Evolutionary conservation across 2,329 filamentous ascomycete species (phyloP).

Genomic region (Davidsoniella virescens): DNA sequence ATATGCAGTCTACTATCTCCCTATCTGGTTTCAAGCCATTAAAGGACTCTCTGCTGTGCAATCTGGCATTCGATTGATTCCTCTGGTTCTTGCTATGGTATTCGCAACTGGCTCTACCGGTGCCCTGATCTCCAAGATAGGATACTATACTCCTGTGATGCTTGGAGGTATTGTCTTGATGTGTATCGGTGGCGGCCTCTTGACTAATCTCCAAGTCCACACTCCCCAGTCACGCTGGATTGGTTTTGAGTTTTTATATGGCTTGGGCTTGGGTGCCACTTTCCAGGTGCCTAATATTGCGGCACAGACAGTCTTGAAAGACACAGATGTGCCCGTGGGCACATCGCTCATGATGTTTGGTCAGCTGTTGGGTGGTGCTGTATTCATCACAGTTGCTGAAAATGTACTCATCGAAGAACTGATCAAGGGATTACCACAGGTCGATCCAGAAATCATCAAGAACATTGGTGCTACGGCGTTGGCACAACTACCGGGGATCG

Average conservation of each 20-base stretch:
- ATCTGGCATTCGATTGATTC: conserved; percentile 19
- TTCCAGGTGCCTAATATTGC: conserved; percentile 31
- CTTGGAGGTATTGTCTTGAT: conserved; percentile 20
- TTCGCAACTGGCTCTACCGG: conserved; percentile 17
- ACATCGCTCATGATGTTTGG: conserved; percentile 28
- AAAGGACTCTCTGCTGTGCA: conserved; percentile 20
- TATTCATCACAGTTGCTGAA: conserved; percentile 30
- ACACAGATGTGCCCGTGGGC: conserved; percentile 17
- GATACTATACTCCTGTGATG: conserved; percentile 28
- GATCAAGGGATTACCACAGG: conserved; percentile 19
- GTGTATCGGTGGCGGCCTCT: conserved; percentile 24
- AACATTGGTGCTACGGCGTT: conserved; percentile 13
- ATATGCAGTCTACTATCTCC: conserved; percentile 27
- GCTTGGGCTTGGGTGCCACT: conserved; percentile 27
- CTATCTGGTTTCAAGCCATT: conserved; percentile 35
- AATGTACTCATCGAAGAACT: conserved; percentile 29
- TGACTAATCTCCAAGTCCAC: conserved; percentile 22
- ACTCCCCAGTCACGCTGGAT: conserved; percentile 17
- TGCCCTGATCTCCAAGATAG: conserved; percentile 18
- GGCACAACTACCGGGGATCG: conserved; percentile 24
- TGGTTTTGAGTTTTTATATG: conserved; percentile 28
- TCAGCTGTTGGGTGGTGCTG: conserved; percentile 29
- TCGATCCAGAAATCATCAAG: conserved; percentile 15
- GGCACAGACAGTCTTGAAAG: conserved; percentile 29
- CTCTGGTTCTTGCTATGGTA: conserved; percentile 18